Percentiles rank a stretch among this genome's conserved stretches.
Evolutionary conservation across 2,329 filamentous ascomycete species (phyloP).

Genomic region (Daldinia sp.): DNA sequence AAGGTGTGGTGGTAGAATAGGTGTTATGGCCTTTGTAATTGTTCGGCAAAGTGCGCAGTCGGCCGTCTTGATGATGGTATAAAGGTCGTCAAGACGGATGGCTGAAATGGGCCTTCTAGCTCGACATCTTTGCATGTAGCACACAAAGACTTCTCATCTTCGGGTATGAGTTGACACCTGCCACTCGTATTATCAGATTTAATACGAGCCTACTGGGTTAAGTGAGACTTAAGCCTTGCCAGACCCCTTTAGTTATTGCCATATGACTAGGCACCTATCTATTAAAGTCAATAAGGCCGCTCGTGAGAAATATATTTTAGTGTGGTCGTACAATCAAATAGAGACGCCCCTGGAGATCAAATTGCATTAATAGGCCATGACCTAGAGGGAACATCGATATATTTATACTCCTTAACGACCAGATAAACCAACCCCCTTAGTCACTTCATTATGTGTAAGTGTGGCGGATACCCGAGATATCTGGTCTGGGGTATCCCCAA

Average conservation of each 20-base stretch:
- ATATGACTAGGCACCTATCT: not conserved
- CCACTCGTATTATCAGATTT: not conserved
- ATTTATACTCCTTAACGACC: not conserved
- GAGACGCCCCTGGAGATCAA: no score
- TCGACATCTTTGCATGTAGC: not conserved
- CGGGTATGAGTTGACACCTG: not conserved
- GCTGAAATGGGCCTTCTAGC: not conserved
- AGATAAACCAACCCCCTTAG: not conserved
- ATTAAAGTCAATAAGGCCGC: not conserved
- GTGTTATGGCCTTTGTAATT: not conserved
- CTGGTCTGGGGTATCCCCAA: no score
- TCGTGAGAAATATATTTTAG: not conserved
- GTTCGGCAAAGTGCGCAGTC: not conserved
- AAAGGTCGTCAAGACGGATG: not conserved
- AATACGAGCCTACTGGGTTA: not conserved
- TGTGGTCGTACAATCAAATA: not conserved
- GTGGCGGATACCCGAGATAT: no score
- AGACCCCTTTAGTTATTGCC: not conserved
- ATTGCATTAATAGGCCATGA: not conserved
- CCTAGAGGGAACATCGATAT: not conserved
- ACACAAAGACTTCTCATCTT: not conserved
- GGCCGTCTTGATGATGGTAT: not conserved
- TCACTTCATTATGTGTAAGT: no score
- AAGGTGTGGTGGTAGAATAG: not conserved
- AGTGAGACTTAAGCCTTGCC: not conserved